phyloP scores from a whole-genome alignment of 2,329 filamentous ascomycete genomes.

The Penicillium frequentans region DNA sequence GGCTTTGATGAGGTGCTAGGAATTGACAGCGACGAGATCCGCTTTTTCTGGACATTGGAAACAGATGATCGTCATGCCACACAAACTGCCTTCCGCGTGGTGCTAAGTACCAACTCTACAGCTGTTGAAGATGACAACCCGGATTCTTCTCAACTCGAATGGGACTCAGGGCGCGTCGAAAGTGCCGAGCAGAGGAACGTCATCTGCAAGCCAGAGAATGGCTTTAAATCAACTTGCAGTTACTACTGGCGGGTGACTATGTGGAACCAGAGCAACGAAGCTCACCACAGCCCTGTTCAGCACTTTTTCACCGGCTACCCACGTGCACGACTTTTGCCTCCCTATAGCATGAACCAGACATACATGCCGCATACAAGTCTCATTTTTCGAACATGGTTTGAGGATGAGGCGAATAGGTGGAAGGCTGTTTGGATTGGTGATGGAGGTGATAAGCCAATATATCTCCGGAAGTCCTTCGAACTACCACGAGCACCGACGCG shows the following conservation, averaged over 20 bases:
- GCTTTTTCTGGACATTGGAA: conserved; percentile 23
- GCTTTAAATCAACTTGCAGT: conserved; percentile 21
- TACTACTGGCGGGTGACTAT: conserved; percentile 23
- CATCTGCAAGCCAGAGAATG: conserved; percentile 15
- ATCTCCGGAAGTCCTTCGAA: conserved; percentile 21
- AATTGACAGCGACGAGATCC: conserved; percentile 21
- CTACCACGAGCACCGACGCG: conserved; percentile 6
- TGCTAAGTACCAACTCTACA: not conserved
- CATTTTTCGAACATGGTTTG: conserved; percentile 27
- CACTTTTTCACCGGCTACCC: conserved; percentile 25
- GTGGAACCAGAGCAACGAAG: conserved; percentile 16
- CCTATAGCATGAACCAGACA: conserved; percentile 29
- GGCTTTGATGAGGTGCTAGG: conserved; percentile 25
- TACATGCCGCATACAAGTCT: conserved; percentile 27
- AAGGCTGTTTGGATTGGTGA: conserved; percentile 28
- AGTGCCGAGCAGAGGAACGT: conserved; percentile 25
- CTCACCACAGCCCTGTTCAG: conserved; percentile 14
- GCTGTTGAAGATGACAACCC: not conserved
- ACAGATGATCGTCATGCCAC: not conserved
- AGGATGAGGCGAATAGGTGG: conserved; percentile 23
- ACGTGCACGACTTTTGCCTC: conserved; percentile 20
- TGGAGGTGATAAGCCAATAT: conserved; percentile 26
- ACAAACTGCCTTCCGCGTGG: conserved; percentile 19
- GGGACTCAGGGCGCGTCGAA: conserved; percentile 22
- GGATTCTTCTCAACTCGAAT: conserved; percentile 4